These are phyloP conservation scores for Raphidocelis subcapitata DNA, from an alignment of 139 green algal species.

Conservation along the genomic window DNA sequence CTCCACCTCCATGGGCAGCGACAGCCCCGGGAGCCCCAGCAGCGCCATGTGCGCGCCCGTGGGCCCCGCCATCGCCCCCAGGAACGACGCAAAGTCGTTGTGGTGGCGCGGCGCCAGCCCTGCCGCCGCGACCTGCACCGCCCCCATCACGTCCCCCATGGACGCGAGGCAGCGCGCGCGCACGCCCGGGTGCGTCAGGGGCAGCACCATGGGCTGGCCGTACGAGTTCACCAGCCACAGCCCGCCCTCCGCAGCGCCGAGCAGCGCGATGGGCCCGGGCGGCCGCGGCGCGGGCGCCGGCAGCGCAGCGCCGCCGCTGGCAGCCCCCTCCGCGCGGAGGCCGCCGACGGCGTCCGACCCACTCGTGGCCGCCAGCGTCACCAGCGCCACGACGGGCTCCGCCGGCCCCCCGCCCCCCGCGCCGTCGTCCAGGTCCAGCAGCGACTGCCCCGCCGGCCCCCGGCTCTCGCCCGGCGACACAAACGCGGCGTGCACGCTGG, in stretches of 20 bases:
- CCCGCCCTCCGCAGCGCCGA: slow-evolving; percentile 39
- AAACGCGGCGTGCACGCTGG: slow-evolving; percentile 35
- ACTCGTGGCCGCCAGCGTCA: slow-evolving; percentile 21
- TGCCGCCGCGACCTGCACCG: slow-evolving; percentile 24
- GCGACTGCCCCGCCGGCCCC: background rate
- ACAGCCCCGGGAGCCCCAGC: slow-evolving; percentile 34
- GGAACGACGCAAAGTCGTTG: slow-evolving; percentile 34
- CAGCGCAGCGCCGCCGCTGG: slow-evolving; percentile 10
- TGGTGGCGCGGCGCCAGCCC: slow-evolving; percentile 28
- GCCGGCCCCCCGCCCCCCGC: background rate
- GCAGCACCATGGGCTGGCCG: slow-evolving; percentile 41
- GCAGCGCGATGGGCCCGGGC: slow-evolving; percentile 34
- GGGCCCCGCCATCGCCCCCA: slow-evolving; percentile 26
- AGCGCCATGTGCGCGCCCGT: slow-evolving; percentile 25
- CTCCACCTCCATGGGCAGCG: slow-evolving; percentile 28
- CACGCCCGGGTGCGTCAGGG: slow-evolving; percentile 35
- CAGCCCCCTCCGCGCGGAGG: background rate
- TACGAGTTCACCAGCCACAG: slow-evolving; percentile 47
- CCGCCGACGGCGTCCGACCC: slow-evolving; percentile 8
- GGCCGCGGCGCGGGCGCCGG: slow-evolving; percentile 15
- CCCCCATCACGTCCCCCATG: slow-evolving; percentile 38
- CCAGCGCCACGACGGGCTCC: slow-evolving; percentile 4
- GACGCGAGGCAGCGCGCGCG: slow-evolving; percentile 29
- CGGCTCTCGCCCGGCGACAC: slow-evolving; percentile 16
- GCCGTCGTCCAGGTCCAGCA: slow-evolving; percentile 15